Percentiles rank a stretch among this genome's conserved stretches.
Conservation (phyloP, 495 filamentous ascomycete genomes). For the Melanomma pulvis-pyrius region DNA sequence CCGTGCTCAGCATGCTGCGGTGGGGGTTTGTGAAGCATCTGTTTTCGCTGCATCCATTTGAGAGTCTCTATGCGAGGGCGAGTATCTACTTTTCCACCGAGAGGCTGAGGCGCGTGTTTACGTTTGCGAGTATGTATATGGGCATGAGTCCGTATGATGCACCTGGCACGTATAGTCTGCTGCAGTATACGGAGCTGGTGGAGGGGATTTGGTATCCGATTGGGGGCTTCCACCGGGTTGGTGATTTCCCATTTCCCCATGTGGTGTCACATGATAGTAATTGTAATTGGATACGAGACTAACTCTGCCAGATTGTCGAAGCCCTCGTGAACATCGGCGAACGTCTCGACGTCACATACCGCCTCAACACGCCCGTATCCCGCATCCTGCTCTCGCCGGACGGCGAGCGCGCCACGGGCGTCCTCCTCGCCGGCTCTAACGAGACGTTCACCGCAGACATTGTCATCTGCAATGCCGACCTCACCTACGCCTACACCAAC, state of each 20-base stretch:
- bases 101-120: conserved; percentile 65
- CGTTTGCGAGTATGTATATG: conserved; percentile 78
- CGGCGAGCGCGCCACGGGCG: conserved; percentile 54
- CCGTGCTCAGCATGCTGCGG: conserved; percentile 54
- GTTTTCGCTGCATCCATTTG: conserved; percentile 63
- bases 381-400: conserved; percentile 53
- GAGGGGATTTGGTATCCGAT: conserved; percentile 76
- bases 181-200: conserved; percentile 72
- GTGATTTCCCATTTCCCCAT: not conserved
- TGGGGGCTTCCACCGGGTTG: conserved; percentile 66
- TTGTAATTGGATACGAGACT: not conserved
- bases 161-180: conserved; percentile 68
- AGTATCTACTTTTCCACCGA: conserved; percentile 67
- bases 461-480: conserved; percentile 68
- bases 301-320: conserved; percentile 47
- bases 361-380: conserved; percentile 56
- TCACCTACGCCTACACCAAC: conserved; percentile 71
- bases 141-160: conserved; percentile 75
- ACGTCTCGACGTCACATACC: conserved; percentile 59
- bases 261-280: not conserved
- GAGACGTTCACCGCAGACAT: conserved; percentile 60
- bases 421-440: conserved; percentile 54
- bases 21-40: conserved; percentile 57
- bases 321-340: conserved; percentile 60
- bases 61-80: conserved; percentile 63